Base-by-base conservation (phyloP, 331 rosid genomes). In the Acacia concinna region DNA sequence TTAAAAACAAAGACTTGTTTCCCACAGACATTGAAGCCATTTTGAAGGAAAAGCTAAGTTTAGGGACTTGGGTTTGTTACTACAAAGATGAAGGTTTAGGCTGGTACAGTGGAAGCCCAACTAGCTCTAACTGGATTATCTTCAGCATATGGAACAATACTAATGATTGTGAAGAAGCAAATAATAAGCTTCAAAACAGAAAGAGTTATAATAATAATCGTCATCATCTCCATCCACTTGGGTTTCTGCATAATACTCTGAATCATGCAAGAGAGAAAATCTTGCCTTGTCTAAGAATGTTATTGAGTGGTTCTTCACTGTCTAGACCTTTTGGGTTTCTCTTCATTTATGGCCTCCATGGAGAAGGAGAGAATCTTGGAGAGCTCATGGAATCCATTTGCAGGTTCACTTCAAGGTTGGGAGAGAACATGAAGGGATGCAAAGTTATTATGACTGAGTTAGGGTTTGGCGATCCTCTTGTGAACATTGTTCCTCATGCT, bases 51-150 rank as follows among this genome's bases (percentile, higher is more conserved):
- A 92, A 88, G 38, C 86, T 85, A 8, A 92, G 82, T 79, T 72
- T 92, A 10, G 97, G 94, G 4, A 88, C 93, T 14, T 92, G 97
- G 97, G 89, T 90, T 30, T 84, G 88, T 71, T 88, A 88, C 76
- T 92, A 82, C 73, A 83, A 86, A 74, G 79, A 87, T 51, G 86
- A 87, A 62, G 90, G 85, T 11, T n/a, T n/a, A n/a, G n/a, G n/a
- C n/a, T 79, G 87, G 86, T 73, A 81, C 75, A 77, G 84, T 78
- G 83, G 84, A 87, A 54, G 62, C 57, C 78, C 87, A 75, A 79
- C 77, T 52, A 4, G 8, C 5, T 89, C 96, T 51, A 65, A 65
- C 21, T 91, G 93, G 94, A 73, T 88, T 28, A 83, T 88, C 35
- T 90, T 90, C 59, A 90, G 93, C 87, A 73, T 90, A 77, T 90